Conservation (phyloP, 495 filamentous ascomycete genomes). For the Penicillium paradoxum region DNA sequence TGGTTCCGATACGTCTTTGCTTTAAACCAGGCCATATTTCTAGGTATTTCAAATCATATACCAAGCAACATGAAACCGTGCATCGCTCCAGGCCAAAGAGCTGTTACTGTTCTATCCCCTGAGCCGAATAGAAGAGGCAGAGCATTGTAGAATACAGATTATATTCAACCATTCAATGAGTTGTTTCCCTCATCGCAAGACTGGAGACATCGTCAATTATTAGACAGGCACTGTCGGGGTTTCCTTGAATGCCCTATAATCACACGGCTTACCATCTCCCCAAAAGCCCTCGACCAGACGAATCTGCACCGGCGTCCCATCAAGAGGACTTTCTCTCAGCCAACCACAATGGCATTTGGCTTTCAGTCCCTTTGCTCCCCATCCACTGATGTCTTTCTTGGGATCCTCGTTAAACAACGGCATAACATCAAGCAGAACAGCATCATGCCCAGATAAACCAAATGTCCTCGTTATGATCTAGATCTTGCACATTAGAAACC, state of each 20-base stretch:
- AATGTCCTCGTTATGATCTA: too few species aligned
- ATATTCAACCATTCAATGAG: too few species aligned
- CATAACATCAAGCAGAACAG: not conserved
- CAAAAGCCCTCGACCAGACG: conserved; percentile 2
- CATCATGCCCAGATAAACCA: not conserved
- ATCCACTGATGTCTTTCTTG: conserved; percentile 2
- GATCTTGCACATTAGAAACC: not conserved
- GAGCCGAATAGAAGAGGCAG: too few species aligned
- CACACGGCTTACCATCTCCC: not conserved
- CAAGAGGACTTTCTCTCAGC: not conserved
- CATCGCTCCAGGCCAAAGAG: too few species aligned
- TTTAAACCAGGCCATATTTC: too few species aligned
- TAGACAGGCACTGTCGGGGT: not conserved
- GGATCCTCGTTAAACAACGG: conserved; percentile 5
- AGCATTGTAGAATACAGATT: too few species aligned
- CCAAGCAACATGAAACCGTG: too few species aligned
- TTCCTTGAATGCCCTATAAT: not conserved
- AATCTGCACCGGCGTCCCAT: not conserved
- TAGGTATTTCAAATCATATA: too few species aligned
- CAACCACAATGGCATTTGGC: conserved; percentile 8
- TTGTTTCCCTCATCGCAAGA: too few species aligned
- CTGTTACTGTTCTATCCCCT: too few species aligned
- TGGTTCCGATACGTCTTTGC: too few species aligned
- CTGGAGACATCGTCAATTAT: too few species aligned
- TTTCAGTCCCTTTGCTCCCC: not conserved